These are phyloP conservation scores for Ustilago shanxiensis DNA, from an alignment of 1,284 basidiomycete species.

Conservation along the genomic window DNA sequence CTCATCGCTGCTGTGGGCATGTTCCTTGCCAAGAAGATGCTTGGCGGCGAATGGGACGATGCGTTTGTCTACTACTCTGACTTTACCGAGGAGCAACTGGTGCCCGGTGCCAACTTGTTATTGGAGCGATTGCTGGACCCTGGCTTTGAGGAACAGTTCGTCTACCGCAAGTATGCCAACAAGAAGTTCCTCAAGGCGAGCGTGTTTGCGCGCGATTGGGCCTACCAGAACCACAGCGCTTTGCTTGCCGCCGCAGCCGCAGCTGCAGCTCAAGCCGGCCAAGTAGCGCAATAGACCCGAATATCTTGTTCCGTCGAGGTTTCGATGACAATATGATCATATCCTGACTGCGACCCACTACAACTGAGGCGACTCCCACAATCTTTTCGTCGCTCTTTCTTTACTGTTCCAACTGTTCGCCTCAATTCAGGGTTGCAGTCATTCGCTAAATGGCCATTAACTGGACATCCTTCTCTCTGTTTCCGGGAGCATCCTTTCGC, in stretches of 20 bases:
- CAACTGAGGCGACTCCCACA: slow-evolving; percentile 31
- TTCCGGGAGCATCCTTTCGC: not conserved
- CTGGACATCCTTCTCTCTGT: not conserved
- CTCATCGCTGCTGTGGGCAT: slow-evolving; percentile 97
- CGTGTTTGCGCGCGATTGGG: slow-evolving; percentile 73
- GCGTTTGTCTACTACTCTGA: slow-evolving; percentile 94
- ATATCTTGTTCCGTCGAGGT: not conserved
- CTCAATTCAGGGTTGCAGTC: slow-evolving; percentile 14
- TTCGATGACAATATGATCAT: not conserved
- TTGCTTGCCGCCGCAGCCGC: slow-evolving; percentile 47
- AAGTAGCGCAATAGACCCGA: slow-evolving; percentile 13
- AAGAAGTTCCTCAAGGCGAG: slow-evolving; percentile 89
- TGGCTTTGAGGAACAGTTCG: slow-evolving; percentile 85
- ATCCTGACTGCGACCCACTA: slow-evolving; percentile 8
- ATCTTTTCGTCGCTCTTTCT: slow-evolving; percentile 20
- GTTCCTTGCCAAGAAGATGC: slow-evolving; percentile 74
- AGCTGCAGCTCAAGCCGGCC: slow-evolving; percentile 37
- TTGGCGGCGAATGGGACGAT: slow-evolving; percentile 74
- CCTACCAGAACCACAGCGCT: slow-evolving; percentile 59
- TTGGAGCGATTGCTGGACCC: slow-evolving; percentile 85
- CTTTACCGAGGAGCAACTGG: slow-evolving; percentile 89
- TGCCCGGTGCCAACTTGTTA: slow-evolving; percentile 84
- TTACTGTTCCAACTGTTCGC: slow-evolving; percentile 34
- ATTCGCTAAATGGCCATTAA: not conserved
- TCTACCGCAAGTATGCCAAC: slow-evolving; percentile 96